Evolutionary conservation across 768 basidiomycete species (phyloP), one percentile per base, ranked within the genome.

Genomic region (Chalciporus piperatus): DNA sequence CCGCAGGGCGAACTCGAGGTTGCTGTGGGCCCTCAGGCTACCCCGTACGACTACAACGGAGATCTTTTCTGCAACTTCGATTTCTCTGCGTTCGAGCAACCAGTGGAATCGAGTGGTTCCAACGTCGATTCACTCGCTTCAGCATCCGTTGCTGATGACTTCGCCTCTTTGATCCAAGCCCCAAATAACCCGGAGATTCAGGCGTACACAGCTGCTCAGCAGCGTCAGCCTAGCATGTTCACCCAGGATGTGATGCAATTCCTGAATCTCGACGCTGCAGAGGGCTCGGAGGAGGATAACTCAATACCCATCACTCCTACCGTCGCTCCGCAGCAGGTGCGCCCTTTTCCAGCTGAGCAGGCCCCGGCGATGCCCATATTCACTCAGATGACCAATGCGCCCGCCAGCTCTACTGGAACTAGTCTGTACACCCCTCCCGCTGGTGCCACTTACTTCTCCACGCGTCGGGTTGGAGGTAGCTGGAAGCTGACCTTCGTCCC

Each of bases 381-480:
- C 48, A 60, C 56, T 44, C 71, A 58, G 58, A 61, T 63, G 65
- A 61, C 64, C 6, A 61, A 63, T 33, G 40, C 59, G 3, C 32
- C 59, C 9, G 43, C 41, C 27, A 6, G 43, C 38, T 28, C 50
- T 17, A 40, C 53, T 6, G 49, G 55, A 8, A 39, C 47, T 19
- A 54, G 50, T 7, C 54, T 72, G 2, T 85, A 84, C 55, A 64
- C 72, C 1, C 83, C 84, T 6, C 82, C 84, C 13, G 53, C 80
- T 12, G 84, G 81, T 44, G 83, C 83, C 19, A 61, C 68, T 4
- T 59, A 76, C 50, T 74, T 76, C 1, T 73, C 76, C 9, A 75
- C 69, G 22, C 76, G 83, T 38, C 79, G 84, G 4, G 83, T 80
- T 35, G 83, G 64, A 9, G 82, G 69, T 3, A 78, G 68, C 47